These are phyloP conservation scores for Cladophialophora bantiana DNA, from an alignment of 2,329 filamentous ascomycete species.

Conservation along the genomic window DNA sequence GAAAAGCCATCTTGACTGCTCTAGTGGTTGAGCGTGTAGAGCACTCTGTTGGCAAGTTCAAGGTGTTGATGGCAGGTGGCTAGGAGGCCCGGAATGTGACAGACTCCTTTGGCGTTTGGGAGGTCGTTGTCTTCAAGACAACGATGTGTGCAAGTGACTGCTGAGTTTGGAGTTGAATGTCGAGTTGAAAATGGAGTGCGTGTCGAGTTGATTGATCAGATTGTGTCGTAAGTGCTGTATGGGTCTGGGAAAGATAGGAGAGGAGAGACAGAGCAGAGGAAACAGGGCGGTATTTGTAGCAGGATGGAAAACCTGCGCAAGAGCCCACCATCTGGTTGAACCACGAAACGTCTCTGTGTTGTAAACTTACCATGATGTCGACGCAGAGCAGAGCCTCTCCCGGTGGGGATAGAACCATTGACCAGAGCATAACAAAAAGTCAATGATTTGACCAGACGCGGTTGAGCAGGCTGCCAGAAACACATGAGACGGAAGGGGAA, in stretches of 20 bases:
- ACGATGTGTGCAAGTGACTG: background rate
- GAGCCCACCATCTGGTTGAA: background rate
- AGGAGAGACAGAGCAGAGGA: background rate
- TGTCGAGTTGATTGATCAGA: background rate
- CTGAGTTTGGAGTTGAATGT: constrained; percentile 6
- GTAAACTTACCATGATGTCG: background rate
- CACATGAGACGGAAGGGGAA: background rate
- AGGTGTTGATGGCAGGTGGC: background rate
- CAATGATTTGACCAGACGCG: background rate
- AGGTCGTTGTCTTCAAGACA: constrained; percentile 7
- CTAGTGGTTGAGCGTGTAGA: background rate
- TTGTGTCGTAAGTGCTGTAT: constrained; percentile 6
- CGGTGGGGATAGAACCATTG: background rate
- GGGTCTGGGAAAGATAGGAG: background rate
- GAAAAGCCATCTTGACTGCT: background rate
- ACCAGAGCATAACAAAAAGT: background rate
- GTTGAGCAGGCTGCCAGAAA: background rate
- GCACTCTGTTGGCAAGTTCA: background rate
- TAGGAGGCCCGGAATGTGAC: background rate
- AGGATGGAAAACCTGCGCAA: background rate
- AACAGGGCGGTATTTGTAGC: background rate
- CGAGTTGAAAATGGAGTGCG: constrained; percentile 2
- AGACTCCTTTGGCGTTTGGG: constrained; percentile 2
- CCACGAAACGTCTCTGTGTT: background rate
- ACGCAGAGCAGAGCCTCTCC: background rate